A percentile compares a stretch with the other conserved stretches of the same genome.
phyloP scores from a whole-genome alignment of 768 basidiomycete genomes.

The Cystobasidium ongulense region DNA sequence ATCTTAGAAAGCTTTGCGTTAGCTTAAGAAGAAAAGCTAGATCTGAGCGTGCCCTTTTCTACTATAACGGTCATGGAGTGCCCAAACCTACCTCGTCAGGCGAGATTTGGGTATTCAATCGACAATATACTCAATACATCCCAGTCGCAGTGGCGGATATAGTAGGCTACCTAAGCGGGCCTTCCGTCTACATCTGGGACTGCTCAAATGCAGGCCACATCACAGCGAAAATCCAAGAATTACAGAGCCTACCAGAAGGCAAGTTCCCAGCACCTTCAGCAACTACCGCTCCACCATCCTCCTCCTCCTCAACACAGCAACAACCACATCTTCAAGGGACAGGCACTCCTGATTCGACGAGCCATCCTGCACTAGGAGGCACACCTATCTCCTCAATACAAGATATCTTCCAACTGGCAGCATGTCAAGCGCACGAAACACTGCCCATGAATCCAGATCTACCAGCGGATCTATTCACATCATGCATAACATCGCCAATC shows the following conservation, averaged over 20 bases:
- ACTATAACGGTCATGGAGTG: constrained; percentile 98
- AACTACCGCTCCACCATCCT: constrained; percentile 14
- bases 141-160: constrained; percentile 90
- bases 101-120: constrained; percentile 98
- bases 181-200: constrained; percentile 97
- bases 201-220: constrained; percentile 96
- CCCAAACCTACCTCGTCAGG: constrained; percentile 89
- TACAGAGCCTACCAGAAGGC: constrained; percentile 31
- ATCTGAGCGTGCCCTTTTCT: constrained; percentile 86
- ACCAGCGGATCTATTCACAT: constrained; percentile 94
- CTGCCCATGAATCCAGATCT: constrained; percentile 92
- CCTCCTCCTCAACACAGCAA: constrained; percentile 32
- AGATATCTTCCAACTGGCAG: constrained; percentile 79
- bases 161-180: constrained; percentile 85
- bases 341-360: constrained; percentile 47
- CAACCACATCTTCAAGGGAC: constrained; percentile 48
- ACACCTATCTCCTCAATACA: background rate
- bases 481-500: constrained; percentile 94
- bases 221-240: constrained; percentile 70
- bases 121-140: constrained; percentile 94
- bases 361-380: background rate
- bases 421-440: constrained; percentile 81
- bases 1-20: constrained; percentile 76
- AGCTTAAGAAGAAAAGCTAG: constrained; percentile 77
- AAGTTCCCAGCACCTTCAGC: constrained; percentile 21